Conservation (phyloP, 441 rosid genomes). For the Jatropha podagrica region DNA sequence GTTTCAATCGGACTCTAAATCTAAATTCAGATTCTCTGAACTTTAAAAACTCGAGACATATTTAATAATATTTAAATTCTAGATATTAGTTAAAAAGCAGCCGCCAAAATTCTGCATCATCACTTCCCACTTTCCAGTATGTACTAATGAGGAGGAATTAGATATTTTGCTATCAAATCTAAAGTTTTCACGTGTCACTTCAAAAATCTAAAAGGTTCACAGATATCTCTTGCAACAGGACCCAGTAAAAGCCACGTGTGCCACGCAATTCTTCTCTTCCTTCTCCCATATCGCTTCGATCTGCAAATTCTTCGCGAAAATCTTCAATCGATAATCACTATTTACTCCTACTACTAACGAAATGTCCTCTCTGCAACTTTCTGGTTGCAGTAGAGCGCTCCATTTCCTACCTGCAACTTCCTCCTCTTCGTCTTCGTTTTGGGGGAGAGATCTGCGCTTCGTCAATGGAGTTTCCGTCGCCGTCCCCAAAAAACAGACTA, state of each 20-base stretch:
- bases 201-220: neutral
- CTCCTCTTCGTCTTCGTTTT: slow-evolving; percentile 20
- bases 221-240: slow-evolving; percentile 8
- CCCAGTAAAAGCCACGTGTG: slow-evolving; percentile 31
- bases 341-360: neutral
- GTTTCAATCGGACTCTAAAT: no score
- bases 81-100: no score
- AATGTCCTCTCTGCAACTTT: slow-evolving; percentile 47
- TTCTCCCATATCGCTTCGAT: neutral
- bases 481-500: neutral
- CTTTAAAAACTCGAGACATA: no score
- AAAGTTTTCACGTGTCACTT: slow-evolving; percentile 20
- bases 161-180: no score
- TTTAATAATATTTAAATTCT: no score
- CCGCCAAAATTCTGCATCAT: no score
- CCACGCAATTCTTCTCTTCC: slow-evolving; percentile 23
- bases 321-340: neutral
- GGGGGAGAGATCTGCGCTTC: slow-evolving; percentile 28
- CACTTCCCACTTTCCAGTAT: no score
- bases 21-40: no score
- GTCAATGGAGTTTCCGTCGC: slow-evolving; percentile 18
- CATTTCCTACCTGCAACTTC: slow-evolving; percentile 21
- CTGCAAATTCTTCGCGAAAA: neutral
- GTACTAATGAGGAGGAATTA: no score
- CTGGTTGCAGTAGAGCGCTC: slow-evolving; percentile 39